Evolutionary conservation across 2,329 filamentous ascomycete genomes (phyloP).

Genomic region (Neodidymelliopsis sp.): DNA sequence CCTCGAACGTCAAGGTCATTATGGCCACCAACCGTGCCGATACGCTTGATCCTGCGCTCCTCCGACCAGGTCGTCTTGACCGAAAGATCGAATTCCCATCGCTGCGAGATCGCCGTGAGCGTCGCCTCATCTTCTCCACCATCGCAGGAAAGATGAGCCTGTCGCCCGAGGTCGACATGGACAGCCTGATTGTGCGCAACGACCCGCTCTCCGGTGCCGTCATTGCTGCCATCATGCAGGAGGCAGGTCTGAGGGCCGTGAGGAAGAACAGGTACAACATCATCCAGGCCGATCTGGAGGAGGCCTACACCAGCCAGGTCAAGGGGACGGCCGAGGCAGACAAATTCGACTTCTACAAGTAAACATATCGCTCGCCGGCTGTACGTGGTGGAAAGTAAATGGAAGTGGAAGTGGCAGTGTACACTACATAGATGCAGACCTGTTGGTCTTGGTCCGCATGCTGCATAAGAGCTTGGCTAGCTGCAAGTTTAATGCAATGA

Average conservation of each 20-base stretch:
- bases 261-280: slow-evolving; percentile 99
- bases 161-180: slow-evolving; percentile 93
- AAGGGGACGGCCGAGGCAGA: slow-evolving; percentile 78
- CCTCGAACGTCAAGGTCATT: slow-evolving; percentile 98
- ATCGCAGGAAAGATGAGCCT: slow-evolving; percentile 97
- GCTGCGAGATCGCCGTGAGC: slow-evolving; percentile 89
- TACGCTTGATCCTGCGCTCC: slow-evolving; percentile 91
- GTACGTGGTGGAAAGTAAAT: neutral
- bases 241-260: slow-evolving; percentile 91
- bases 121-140: slow-evolving; percentile 95
- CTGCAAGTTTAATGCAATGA: slow-evolving; percentile 18
- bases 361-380: slow-evolving; percentile 12
- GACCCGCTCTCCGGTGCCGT: slow-evolving; percentile 94
- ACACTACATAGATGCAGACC: slow-evolving; percentile 30
- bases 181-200: slow-evolving; percentile 95
- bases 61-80: slow-evolving; percentile 93
- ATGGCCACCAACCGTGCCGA: slow-evolving; percentile 99
- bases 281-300: slow-evolving; percentile 94
- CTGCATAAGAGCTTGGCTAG: slow-evolving; percentile 1
- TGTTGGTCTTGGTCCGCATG: slow-evolving; percentile 9
- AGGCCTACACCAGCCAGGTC: slow-evolving; percentile 96
- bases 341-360: slow-evolving; percentile 75
- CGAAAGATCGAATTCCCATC: slow-evolving; percentile 99
- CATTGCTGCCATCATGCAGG: slow-evolving; percentile 99
- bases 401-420: slow-evolving; percentile 21